A percentile compares a stretch with the other conserved stretches of the same genome.
These are phyloP conservation scores for Cyclocybe cylindracea DNA, from an alignment of 768 basidiomycete genomes.

Conservation along the genomic window DNA sequence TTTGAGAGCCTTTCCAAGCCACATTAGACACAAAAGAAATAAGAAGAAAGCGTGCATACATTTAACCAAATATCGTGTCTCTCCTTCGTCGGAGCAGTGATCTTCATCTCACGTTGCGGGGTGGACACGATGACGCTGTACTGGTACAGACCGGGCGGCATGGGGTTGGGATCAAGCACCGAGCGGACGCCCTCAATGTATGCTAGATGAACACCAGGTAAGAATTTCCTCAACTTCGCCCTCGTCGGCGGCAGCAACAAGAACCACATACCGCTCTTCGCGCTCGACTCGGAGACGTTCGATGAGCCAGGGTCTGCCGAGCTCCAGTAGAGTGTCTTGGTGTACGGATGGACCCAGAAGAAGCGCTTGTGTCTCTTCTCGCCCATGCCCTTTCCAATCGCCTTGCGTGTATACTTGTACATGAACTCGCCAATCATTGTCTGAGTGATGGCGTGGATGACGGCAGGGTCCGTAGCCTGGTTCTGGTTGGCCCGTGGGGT, in stretches of 20 bases:
- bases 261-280: slow-evolving; percentile 86
- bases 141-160: slow-evolving; percentile 90
- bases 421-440: slow-evolving; percentile 99
- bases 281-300: slow-evolving; percentile 86
- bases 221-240: neutral
- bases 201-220: slow-evolving; percentile 46
- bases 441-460: slow-evolving; percentile 98
- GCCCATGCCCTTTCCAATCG: slow-evolving; percentile 89
- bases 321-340: slow-evolving; percentile 97
- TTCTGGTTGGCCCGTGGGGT: slow-evolving; percentile 37
- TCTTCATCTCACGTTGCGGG: slow-evolving; percentile 95
- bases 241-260: neutral
- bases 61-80: slow-evolving; percentile 97
- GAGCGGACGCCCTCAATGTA: slow-evolving; percentile 92
- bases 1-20: slow-evolving; percentile 69
- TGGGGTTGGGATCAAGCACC: slow-evolving; percentile 94
- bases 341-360: slow-evolving; percentile 99
- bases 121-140: slow-evolving; percentile 94
- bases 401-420: slow-evolving; percentile 92
- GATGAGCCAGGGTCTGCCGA: slow-evolving; percentile 90
- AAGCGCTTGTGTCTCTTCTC: slow-evolving; percentile 90
- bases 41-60: slow-evolving; percentile 44
- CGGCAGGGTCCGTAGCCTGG: slow-evolving; percentile 75
- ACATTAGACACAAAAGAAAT: slow-evolving; percentile 12
- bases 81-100: slow-evolving; percentile 95